Percentiles rank a stretch among this genome's conserved stretches.
phyloP scores from a whole-genome alignment of 1,284 basidiomycete species.

The Tylopilus sp. region DNA sequence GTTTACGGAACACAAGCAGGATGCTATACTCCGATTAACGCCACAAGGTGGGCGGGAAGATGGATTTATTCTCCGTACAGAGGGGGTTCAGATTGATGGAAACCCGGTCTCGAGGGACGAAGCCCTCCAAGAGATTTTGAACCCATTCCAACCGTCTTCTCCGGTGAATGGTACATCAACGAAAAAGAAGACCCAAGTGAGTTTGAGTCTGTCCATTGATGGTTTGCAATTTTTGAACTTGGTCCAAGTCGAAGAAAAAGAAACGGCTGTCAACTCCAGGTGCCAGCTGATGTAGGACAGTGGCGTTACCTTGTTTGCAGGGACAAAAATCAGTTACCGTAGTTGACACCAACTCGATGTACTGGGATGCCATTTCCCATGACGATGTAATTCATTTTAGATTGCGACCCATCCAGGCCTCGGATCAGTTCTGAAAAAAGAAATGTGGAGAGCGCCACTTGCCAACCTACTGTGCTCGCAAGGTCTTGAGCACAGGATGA shows the following conservation, averaged over 20 bases:
- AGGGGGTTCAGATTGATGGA: constrained; percentile 40
- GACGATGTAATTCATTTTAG: no score
- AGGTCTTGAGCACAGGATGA: no score
- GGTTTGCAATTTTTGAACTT: constrained; percentile 14
- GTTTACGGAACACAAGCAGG: constrained; percentile 34
- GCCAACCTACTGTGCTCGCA: no score
- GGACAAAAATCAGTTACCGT: no score
- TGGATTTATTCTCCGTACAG: constrained; percentile 32
- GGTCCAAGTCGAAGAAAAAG: constrained; percentile 31
- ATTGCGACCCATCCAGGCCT: no score
- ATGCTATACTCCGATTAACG: constrained; percentile 32
- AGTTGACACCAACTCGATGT: no score
- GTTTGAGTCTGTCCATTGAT: constrained; percentile 10
- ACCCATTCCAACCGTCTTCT: constrained; percentile 24
- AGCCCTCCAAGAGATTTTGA: constrained; percentile 32
- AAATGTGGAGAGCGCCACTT: no score
- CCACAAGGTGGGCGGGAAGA: constrained; percentile 26
- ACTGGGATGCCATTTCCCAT: no score
- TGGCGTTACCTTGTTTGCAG: neutral
- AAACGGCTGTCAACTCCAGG: constrained; percentile 14
- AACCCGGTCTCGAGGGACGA: constrained; percentile 27
- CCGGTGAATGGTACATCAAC: constrained; percentile 2
- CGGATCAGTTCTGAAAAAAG: no score
- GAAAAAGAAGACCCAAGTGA: constrained; percentile 29
- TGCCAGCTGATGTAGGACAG: constrained; percentile 15